Conservation (phyloP, 768 basidiomycete genomes). For the Plicaturopsis crispa region DNA sequence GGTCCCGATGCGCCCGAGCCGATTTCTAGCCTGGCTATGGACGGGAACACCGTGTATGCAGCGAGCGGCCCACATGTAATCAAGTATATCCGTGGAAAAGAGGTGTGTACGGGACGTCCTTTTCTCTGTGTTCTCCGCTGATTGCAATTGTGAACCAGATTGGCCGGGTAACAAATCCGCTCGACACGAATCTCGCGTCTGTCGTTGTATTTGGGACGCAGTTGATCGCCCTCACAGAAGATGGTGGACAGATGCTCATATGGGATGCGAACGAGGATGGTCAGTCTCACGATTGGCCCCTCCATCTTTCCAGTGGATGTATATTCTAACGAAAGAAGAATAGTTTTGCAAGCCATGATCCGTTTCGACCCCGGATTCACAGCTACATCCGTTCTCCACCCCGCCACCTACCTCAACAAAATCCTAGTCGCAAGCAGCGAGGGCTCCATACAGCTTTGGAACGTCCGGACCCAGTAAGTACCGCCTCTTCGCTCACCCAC, state of each 20-base stretch:
- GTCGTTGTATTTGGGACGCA: conserved; percentile 78
- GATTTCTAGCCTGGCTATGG: conserved; percentile 73
- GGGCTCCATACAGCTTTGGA: conserved; percentile 90
- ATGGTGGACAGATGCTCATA: conserved; percentile 65
- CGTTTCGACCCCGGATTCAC: conserved; percentile 80
- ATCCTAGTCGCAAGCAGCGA: conserved; percentile 76
- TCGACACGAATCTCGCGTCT: conserved; percentile 50
- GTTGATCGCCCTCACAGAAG: conserved; percentile 72
- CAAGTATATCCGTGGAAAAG: conserved; percentile 85
- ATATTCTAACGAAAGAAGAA: conserved; percentile 3
- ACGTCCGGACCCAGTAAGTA: conserved; percentile 72
- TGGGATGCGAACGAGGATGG: conserved; percentile 69
- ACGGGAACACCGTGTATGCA: conserved; percentile 83
- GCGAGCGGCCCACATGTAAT: conserved; percentile 60
- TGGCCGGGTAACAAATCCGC: conserved; percentile 52
- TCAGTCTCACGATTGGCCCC: conserved; percentile 20
- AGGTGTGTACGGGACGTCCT: conserved; percentile 35
- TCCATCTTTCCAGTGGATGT: conserved; percentile 13
- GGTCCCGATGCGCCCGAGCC: conserved; percentile 75
- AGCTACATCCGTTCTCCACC: conserved; percentile 83
- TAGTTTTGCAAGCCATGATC: conserved; percentile 61
- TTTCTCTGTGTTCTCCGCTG: conserved; percentile 2
- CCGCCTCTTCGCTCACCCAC: conserved; percentile 1
- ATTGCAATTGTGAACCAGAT: conserved; percentile 32
- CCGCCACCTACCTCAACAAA: conserved; percentile 96